Percentiles rank a stretch among this genome's conserved stretches.
phyloP scores from a whole-genome alignment of 2,329 filamentous ascomycete genomes.

The Aschersonia sp. region DNA sequence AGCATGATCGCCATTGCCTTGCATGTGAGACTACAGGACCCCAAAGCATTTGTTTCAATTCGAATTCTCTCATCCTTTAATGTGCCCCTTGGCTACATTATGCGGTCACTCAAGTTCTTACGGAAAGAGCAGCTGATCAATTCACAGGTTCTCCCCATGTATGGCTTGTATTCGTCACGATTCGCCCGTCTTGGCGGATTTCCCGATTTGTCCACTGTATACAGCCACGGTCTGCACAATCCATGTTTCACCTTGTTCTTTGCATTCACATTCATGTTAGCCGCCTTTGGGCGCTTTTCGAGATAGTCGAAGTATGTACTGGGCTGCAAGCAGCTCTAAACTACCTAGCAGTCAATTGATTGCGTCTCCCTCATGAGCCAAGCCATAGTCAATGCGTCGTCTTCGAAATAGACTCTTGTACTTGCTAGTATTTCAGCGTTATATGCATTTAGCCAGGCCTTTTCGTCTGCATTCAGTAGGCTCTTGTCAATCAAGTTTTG shows the following conservation, averaged over 20 bases:
- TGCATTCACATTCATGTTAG: constrained; percentile 56
- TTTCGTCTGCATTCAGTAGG: constrained; percentile 60
- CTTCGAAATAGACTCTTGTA: constrained; percentile 61
- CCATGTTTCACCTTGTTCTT: constrained; percentile 56
- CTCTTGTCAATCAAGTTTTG: constrained; percentile 66
- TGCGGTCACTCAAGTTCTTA: too few species aligned
- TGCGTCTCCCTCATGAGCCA: constrained; percentile 84
- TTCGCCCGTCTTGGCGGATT: constrained; percentile 21
- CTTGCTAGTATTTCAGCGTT: constrained; percentile 70
- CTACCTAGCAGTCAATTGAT: constrained; percentile 18
- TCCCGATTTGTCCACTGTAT: constrained; percentile 21
- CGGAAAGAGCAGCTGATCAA: not conserved
- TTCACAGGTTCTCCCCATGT: constrained; percentile 23
- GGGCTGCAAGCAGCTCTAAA: not conserved
- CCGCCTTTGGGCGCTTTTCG: constrained; percentile 33
- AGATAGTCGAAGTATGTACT: not conserved
- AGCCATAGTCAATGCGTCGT: constrained; percentile 53
- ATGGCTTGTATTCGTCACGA: constrained; percentile 24
- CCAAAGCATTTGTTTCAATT: not conserved
- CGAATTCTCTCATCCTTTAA: too few species aligned
- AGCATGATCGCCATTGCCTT: constrained; percentile 48
- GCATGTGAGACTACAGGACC: constrained; percentile 32
- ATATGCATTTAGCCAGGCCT: constrained; percentile 76
- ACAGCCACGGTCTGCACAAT: constrained; percentile 38
- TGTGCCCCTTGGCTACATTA: too few species aligned